A percentile compares a stretch with the other conserved stretches of the same genome.
Conservation (phyloP, 352 stramenopile species). For the Phytopythium oedochilum region DNA sequence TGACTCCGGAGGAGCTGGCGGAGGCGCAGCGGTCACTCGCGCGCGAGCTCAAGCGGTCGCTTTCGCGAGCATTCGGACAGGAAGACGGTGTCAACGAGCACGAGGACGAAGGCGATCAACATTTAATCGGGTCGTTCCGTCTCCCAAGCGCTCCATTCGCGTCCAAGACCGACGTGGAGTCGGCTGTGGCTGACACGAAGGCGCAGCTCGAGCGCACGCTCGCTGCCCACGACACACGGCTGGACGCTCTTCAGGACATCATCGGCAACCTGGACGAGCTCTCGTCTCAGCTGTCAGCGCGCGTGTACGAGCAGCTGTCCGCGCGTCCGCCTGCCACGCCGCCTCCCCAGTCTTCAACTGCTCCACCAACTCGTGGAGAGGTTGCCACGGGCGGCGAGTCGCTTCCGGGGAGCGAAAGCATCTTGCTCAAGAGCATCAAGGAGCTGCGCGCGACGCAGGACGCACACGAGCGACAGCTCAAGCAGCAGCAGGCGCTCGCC, state of each 20-base stretch:
- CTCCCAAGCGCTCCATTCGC: slow-evolving; percentile 30
- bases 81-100: slow-evolving; percentile 5
- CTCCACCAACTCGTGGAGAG: not conserved
- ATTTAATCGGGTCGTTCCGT: slow-evolving; percentile 5
- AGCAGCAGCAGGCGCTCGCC: slow-evolving; percentile 30
- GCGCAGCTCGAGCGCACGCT: slow-evolving; percentile 30
- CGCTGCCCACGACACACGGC: slow-evolving; percentile 24
- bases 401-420: not conserved
- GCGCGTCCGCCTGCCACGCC: not conserved
- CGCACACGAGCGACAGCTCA: slow-evolving; percentile 29
- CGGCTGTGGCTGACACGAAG: slow-evolving; percentile 38
- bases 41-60: slow-evolving; percentile 34
- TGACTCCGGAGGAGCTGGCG: slow-evolving; percentile 39
- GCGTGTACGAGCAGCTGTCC: slow-evolving; percentile 2
- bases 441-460: slow-evolving; percentile 40
- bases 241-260: slow-evolving; percentile 28
- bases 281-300: slow-evolving; percentile 4
- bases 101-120: not conserved
- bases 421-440: slow-evolving; percentile 46
- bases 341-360: not conserved
- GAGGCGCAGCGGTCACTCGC: slow-evolving; percentile 40
- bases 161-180: slow-evolving; percentile 32
- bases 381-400: not conserved
- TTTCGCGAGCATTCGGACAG: slow-evolving; percentile 38
- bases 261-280: slow-evolving; percentile 25